Evolutionary conservation across 192 early-diverging fungal genomes (phyloP).

Genomic region (Rhizophagus prolifer): DNA sequence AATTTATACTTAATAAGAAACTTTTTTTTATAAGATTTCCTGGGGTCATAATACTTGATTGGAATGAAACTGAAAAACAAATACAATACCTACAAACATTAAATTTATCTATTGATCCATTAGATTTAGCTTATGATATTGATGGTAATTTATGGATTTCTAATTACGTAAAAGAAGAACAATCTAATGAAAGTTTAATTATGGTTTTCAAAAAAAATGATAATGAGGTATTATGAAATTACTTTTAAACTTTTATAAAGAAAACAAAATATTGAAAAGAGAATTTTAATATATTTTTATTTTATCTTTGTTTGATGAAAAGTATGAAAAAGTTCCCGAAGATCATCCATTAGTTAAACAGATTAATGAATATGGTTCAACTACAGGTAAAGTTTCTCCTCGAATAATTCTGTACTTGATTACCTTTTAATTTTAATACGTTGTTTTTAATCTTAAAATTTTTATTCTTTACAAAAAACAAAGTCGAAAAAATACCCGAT

Average conservation of each 20-base stretch:
- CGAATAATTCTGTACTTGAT: background rate
- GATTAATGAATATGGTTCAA: slow-evolving; percentile 40
- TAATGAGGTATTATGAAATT: slow-evolving; percentile 26
- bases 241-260: background rate
- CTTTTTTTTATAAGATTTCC: slow-evolving; percentile 25
- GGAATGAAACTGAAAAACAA: slow-evolving; percentile 34
- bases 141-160: slow-evolving; percentile 54
- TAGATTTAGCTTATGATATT: slow-evolving; percentile 45
- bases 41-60: slow-evolving; percentile 39
- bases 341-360: slow-evolving; percentile 35
- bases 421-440: background rate
- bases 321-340: slow-evolving; percentile 19
- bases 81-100: slow-evolving; percentile 38
- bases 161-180: slow-evolving; percentile 13
- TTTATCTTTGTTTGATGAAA: no score
- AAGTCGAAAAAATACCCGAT: slow-evolving; percentile 46
- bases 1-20: background rate
- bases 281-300: background rate
- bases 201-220: slow-evolving; percentile 31
- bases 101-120: slow-evolving; percentile 31
- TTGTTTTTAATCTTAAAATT: background rate
- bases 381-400: slow-evolving; percentile 15
- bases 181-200: slow-evolving; percentile 23
- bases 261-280: background rate
- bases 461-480: background rate